These are phyloP conservation scores for Naganishia kalamii DNA, from an alignment of 768 basidiomycete genomes.

Conservation along the genomic window DNA sequence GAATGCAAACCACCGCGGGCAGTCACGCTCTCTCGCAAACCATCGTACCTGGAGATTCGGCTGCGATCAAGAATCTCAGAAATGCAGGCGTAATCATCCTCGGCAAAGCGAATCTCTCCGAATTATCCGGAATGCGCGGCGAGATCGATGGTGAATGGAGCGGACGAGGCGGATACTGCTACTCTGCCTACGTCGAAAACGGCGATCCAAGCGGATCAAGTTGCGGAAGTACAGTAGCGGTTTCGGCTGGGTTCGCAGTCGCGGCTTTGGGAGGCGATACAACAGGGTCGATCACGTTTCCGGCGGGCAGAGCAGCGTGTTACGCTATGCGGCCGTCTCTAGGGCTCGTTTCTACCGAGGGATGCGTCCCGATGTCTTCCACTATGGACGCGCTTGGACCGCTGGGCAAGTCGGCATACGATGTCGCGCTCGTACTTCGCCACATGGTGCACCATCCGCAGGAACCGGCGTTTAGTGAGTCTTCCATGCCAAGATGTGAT, in stretches of 20 bases:
- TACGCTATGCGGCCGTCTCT: not conserved
- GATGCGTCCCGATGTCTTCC: not conserved
- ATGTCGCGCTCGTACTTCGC: not conserved
- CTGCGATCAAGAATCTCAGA: not conserved
- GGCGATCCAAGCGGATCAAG: not conserved
- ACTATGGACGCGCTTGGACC: not conserved
- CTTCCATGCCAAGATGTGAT: not conserved
- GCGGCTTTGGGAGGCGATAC: constrained; percentile 10
- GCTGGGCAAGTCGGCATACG: constrained; percentile 9
- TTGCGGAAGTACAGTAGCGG: constrained; percentile 1
- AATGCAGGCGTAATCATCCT: constrained; percentile 10
- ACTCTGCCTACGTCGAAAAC: not conserved
- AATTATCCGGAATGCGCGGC: not conserved
- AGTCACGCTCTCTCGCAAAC: not conserved
- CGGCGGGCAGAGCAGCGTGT: not conserved
- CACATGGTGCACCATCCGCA: not conserved
- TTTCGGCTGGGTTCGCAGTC: constrained; percentile 8
- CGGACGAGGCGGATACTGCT: not conserved
- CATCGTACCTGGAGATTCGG: not conserved
- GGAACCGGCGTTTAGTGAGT: not conserved
- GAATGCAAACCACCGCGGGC: constrained; percentile 11
- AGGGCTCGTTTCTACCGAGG: not conserved
- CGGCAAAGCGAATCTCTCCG: constrained; percentile 6
- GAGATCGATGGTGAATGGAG: not conserved
- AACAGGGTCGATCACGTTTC: constrained; percentile 1